Evolutionary conservation across 2,329 filamentous ascomycete species (phyloP).

Genomic region (Nemania diffusa): DNA sequence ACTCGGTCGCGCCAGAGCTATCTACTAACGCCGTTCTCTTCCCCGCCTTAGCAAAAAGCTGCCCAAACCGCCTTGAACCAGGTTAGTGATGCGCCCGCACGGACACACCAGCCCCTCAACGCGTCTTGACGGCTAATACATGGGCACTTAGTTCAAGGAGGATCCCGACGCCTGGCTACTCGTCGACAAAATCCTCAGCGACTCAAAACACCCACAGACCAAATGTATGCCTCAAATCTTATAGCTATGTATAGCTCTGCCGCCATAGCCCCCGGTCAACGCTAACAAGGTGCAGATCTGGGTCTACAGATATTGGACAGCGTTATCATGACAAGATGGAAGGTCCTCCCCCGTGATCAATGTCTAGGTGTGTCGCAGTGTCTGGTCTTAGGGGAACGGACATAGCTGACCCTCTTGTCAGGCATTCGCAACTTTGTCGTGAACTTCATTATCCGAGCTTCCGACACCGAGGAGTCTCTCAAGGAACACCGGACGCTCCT

Average conservation of each 20-base stretch:
- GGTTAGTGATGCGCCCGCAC: slow-evolving; percentile 63
- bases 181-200: slow-evolving; percentile 95
- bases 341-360: slow-evolving; percentile 94
- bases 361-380: slow-evolving; percentile 75
- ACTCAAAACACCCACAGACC: slow-evolving; percentile 92
- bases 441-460: slow-evolving; percentile 96
- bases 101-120: slow-evolving; percentile 19
- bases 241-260: slow-evolving; percentile 5
- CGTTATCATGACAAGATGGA: slow-evolving; percentile 99
- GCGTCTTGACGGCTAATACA: slow-evolving; percentile 43
- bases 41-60: slow-evolving; percentile 82
- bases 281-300: slow-evolving; percentile 70
- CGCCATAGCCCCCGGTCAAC: slow-evolving; percentile 20
- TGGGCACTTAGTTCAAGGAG: slow-evolving; percentile 84
- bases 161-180: slow-evolving; percentile 98
- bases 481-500: slow-evolving; percentile 86
- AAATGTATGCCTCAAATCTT: slow-evolving; percentile 75
- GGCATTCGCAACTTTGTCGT: slow-evolving; percentile 99
- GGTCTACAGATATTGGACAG: slow-evolving; percentile 96
- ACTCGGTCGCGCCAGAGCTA: slow-evolving; percentile 24
- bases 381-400: not conserved
- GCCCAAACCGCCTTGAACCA: slow-evolving; percentile 93
- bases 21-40: slow-evolving; percentile 45
- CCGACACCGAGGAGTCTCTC: slow-evolving; percentile 87
- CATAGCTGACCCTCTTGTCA: slow-evolving; percentile 52